Conservation (phyloP, 1,284 basidiomycete species). For the Thecaphora thlaspeos region DNA sequence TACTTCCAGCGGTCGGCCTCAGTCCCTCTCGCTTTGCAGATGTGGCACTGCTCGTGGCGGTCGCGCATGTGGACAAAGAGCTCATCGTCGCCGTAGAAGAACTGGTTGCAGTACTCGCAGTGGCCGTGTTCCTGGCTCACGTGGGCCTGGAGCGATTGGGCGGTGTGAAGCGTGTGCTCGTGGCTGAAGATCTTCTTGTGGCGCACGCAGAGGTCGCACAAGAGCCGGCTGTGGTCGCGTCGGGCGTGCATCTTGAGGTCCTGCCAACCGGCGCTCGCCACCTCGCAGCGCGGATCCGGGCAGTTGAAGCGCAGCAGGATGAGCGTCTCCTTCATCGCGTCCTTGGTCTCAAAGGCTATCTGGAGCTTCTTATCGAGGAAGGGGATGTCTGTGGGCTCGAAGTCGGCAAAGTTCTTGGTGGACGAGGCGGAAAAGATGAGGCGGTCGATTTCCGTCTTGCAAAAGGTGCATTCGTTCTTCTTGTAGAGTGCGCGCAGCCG, state of each 20-base stretch:
- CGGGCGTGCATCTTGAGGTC: slow-evolving; percentile 79
- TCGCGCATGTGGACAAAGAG: slow-evolving; percentile 92
- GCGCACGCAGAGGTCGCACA: slow-evolving; percentile 81
- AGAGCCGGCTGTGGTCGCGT: slow-evolving; percentile 70
- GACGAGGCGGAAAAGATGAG: slow-evolving; percentile 79
- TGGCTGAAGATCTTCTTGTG: slow-evolving; percentile 94
- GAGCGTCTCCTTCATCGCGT: slow-evolving; percentile 94
- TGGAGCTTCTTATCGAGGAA: slow-evolving; percentile 61
- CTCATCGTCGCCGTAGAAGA: slow-evolving; percentile 87
- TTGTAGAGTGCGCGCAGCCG: slow-evolving; percentile 92
- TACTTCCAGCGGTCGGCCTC: slow-evolving; percentile 52
- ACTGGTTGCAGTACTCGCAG: slow-evolving; percentile 87
- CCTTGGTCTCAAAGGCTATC: slow-evolving; percentile 83
- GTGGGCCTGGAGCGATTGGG: slow-evolving; percentile 71
- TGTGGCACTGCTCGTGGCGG: slow-evolving; percentile 91
- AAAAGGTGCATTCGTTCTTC: slow-evolving; percentile 80
- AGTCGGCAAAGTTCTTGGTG: slow-evolving; percentile 38
- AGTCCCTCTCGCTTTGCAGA: slow-evolving; percentile 64
- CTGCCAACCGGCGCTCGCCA: slow-evolving; percentile 81
- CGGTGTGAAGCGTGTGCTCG: slow-evolving; percentile 83
- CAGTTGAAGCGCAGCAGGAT: slow-evolving; percentile 72
- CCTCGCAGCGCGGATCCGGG: slow-evolving; percentile 66
- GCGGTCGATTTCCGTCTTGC: slow-evolving; percentile 81
- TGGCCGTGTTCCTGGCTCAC: slow-evolving; percentile 73
- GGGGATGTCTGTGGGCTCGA: slow-evolving; percentile 41